Conservation (phyloP, 2,329 filamentous ascomycete species). For the Periglandula ipomoeae region DNA sequence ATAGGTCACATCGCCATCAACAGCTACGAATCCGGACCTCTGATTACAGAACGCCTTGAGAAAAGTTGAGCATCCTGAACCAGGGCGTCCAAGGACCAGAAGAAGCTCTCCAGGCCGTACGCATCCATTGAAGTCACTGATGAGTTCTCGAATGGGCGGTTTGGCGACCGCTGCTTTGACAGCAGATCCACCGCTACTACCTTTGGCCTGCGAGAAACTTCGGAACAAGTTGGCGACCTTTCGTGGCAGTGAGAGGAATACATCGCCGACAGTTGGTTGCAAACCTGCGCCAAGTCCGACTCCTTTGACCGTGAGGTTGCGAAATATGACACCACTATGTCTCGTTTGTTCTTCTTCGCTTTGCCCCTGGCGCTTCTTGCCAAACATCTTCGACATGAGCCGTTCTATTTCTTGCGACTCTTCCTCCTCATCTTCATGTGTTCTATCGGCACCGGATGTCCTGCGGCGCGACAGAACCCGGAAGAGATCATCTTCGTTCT, state of each 20-base stretch:
- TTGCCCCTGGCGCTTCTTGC: constrained; percentile 50
- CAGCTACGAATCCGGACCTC: constrained; percentile 50
- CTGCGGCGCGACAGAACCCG: constrained; percentile 37
- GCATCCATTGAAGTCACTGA: constrained; percentile 57
- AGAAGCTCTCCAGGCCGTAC: constrained; percentile 64
- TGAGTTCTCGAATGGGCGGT: constrained; percentile 53
- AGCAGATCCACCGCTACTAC: constrained; percentile 13
- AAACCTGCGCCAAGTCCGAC: constrained; percentile 54
- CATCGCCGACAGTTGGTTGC: constrained; percentile 50
- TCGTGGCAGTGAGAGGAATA: constrained; percentile 44
- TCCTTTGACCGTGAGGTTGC: constrained; percentile 60
- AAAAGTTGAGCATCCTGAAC: constrained; percentile 61
- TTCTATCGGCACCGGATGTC: constrained; percentile 24
- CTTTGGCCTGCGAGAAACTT: constrained; percentile 15
- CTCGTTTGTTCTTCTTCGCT: constrained; percentile 62
- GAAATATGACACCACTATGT: constrained; percentile 62
- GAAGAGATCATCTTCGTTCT: constrained; percentile 44
- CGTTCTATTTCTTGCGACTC: constrained; percentile 44
- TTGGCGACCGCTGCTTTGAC: constrained; percentile 43
- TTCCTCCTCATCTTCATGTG: constrained; percentile 28
- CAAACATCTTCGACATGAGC: constrained; percentile 64
- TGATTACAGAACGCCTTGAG: constrained; percentile 66
- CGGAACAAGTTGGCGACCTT: constrained; percentile 38
- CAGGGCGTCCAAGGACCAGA: constrained; percentile 57
- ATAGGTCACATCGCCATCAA: constrained; percentile 58